Evolutionary conservation across 805 yeast genomes (phyloP).

Genomic region (Danielia oregonensis): DNA sequence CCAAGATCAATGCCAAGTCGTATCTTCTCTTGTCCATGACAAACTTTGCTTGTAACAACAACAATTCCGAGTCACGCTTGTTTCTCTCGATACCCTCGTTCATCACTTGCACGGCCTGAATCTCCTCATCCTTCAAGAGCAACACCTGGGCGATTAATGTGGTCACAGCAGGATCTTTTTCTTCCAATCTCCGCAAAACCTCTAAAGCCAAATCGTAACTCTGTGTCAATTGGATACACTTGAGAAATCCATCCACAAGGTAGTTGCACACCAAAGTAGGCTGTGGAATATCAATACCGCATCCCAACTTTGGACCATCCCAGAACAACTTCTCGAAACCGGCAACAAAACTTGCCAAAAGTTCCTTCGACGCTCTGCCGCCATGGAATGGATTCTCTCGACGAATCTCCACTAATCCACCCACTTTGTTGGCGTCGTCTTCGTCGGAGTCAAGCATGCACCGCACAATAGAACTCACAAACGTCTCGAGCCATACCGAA

Average conservation of each 20-base stretch:
- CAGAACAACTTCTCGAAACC: constrained; percentile 66
- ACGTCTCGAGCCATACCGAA: constrained; percentile 48
- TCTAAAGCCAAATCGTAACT: constrained; percentile 58
- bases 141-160: constrained; percentile 53
- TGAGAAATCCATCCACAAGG: constrained; percentile 70
- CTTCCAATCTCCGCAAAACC: constrained; percentile 50
- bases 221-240: constrained; percentile 62
- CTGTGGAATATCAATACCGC: constrained; percentile 61
- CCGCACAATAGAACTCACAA: constrained; percentile 69
- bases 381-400: constrained; percentile 70
- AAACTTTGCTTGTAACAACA: constrained; percentile 56
- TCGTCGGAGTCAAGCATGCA: constrained; percentile 64
- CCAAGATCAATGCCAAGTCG: constrained; percentile 56
- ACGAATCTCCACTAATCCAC: constrained; percentile 79
- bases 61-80: constrained; percentile 53
- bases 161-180: constrained; percentile 53
- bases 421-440: constrained; percentile 52
- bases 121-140: constrained; percentile 54
- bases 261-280: constrained; percentile 64
- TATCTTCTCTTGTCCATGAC: constrained; percentile 48
- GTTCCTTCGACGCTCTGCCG: constrained; percentile 40
- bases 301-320: constrained; percentile 66
- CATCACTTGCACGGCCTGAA: constrained; percentile 51
- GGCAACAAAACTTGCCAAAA: constrained; percentile 46
- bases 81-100: constrained; percentile 46